Conservation (phyloP, 2,329 filamentous ascomycete species). For the Exophiala alcalophila region DNA sequence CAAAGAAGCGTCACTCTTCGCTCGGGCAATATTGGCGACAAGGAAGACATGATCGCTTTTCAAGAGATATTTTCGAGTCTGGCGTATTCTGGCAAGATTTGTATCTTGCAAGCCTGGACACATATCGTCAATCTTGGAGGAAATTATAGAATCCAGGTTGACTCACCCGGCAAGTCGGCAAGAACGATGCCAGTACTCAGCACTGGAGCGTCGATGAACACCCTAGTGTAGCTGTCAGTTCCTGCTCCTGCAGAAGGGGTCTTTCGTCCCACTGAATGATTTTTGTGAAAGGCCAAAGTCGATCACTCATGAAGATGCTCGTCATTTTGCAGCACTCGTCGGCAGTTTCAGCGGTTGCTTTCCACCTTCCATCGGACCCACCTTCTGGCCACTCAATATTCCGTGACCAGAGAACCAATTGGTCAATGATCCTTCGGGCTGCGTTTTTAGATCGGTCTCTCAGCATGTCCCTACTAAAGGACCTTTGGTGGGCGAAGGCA, state of each 20-base stretch:
- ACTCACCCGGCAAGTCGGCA: slow-evolving; percentile 35
- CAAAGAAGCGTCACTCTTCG: slow-evolving; percentile 36
- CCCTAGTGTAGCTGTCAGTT: slow-evolving; percentile 15
- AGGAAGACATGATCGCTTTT: slow-evolving; percentile 39
- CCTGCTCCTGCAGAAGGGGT: neutral
- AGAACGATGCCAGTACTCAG: slow-evolving; percentile 37
- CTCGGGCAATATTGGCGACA: slow-evolving; percentile 37
- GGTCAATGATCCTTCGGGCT: slow-evolving; percentile 21
- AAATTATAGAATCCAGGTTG: neutral
- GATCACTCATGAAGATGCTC: slow-evolving; percentile 36
- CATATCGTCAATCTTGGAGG: neutral
- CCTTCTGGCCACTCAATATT: slow-evolving; percentile 35
- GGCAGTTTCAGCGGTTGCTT: slow-evolving; percentile 33
- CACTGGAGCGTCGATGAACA: slow-evolving; percentile 35
- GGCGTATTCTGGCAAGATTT: slow-evolving; percentile 37
- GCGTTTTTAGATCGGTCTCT: slow-evolving; percentile 32
- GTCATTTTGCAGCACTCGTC: slow-evolving; percentile 35
- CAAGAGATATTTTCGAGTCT: slow-evolving; percentile 38
- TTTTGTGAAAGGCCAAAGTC: slow-evolving; percentile 40
- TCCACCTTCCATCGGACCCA: slow-evolving; percentile 32
- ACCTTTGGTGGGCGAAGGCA: slow-evolving; percentile 34
- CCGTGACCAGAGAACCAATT: slow-evolving; percentile 33
- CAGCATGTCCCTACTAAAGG: slow-evolving; percentile 30
- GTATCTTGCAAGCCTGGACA: slow-evolving; percentile 34
- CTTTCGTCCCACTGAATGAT: slow-evolving; percentile 15